Conservation (phyloP, 225 moss, liverwort and hornwort genomes). For the Bryoerythrophyllum caledonicum region DNA sequence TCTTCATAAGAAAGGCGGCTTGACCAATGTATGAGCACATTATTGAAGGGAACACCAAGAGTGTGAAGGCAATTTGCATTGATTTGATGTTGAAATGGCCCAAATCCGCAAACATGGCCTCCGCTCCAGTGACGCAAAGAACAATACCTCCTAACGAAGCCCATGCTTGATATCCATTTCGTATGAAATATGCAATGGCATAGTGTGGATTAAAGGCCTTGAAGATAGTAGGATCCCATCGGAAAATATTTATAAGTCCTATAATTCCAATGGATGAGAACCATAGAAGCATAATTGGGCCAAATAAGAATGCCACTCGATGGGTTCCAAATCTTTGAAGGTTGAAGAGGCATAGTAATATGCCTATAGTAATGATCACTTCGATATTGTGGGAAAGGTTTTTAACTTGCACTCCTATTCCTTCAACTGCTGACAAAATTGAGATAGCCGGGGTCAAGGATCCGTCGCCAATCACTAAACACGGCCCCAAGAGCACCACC, state of each 20-base stretch:
- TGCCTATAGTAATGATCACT: background rate
- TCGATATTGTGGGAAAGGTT: background rate
- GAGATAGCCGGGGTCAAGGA: background rate
- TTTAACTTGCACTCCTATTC: background rate
- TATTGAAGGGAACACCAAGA: background rate
- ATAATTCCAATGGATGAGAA: background rate
- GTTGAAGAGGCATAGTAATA: background rate
- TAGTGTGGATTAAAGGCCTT: background rate
- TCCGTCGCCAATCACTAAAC: background rate
- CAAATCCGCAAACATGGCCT: background rate
- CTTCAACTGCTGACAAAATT: background rate
- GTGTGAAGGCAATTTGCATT: background rate
- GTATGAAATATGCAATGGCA: background rate
- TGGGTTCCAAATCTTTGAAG: background rate
- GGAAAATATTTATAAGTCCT: background rate
- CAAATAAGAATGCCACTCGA: background rate
- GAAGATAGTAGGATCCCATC: background rate
- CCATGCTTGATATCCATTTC: background rate
- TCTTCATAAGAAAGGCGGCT: background rate
- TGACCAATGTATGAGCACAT: background rate
- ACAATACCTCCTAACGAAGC: background rate
- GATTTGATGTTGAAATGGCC: background rate
- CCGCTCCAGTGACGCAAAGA: background rate
- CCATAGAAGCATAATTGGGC: background rate
- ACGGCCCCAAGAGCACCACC: background rate